Evolutionary conservation across 2,329 filamentous ascomycete species (phyloP).

Genomic region (Chrysoporthe austroafricana): DNA sequence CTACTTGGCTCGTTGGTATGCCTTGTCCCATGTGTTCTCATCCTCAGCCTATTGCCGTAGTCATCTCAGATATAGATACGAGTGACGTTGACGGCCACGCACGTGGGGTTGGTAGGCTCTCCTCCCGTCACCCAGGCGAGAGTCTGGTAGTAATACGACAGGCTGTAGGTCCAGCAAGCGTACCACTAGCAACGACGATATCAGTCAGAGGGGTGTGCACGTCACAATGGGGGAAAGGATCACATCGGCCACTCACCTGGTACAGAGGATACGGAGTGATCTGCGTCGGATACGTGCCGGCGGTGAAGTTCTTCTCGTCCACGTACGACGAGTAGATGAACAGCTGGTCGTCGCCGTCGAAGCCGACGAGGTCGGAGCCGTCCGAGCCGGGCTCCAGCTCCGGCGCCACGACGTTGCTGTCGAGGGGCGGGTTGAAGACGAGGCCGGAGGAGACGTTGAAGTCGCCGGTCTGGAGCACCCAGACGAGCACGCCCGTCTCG

Average conservation of each 20-base stretch:
- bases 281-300: slow-evolving; percentile 30
- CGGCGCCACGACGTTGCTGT: slow-evolving; percentile 39
- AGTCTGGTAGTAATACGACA: slow-evolving; percentile 41
- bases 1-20: neutral
- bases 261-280: slow-evolving; percentile 33
- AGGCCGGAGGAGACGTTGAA: slow-evolving; percentile 31
- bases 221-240: neutral
- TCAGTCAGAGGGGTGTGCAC: neutral
- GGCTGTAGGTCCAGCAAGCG: slow-evolving; percentile 40
- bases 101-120: slow-evolving; percentile 42
- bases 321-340: slow-evolving; percentile 33
- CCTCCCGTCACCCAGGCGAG: slow-evolving; percentile 37
- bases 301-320: slow-evolving; percentile 37
- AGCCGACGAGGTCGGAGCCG: slow-evolving; percentile 33
- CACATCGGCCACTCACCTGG: slow-evolving; percentile 27
- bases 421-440: slow-evolving; percentile 32
- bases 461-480: slow-evolving; percentile 35
- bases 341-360: slow-evolving; percentile 37
- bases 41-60: neutral
- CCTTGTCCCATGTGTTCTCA: neutral
- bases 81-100: slow-evolving; percentile 38
- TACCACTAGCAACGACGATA: slow-evolving; percentile 34
- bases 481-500: slow-evolving; percentile 36
- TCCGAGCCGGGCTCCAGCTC: slow-evolving; percentile 33
- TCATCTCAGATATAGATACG: slow-evolving; percentile 23